Conservation (phyloP, 2,329 filamentous ascomycete species). For the Pseudocercospora eumusae region DNA sequence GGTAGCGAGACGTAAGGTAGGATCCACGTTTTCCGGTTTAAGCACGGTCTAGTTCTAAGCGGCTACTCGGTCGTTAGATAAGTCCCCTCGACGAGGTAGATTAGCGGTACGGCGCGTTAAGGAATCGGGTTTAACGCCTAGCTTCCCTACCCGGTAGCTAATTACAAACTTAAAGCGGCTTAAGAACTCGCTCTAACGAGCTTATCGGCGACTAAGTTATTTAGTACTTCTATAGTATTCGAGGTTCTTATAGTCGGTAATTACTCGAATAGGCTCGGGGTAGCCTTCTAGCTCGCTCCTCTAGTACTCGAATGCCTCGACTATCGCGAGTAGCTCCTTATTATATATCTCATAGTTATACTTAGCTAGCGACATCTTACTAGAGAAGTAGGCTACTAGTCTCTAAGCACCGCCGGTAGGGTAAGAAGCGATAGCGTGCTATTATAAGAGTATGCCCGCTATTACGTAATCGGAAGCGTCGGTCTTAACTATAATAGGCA, state of each 20-base stretch:
- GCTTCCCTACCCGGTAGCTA: background rate
- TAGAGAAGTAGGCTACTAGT: background rate
- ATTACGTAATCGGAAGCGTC: background rate
- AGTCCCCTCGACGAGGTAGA: no score
- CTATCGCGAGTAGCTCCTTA: background rate
- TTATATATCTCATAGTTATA: background rate
- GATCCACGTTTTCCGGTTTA: no score
- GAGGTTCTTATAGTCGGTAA: background rate
- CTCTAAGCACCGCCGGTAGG: background rate
- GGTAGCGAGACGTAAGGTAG: no score
- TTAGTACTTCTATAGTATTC: background rate
- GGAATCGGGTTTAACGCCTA: background rate
- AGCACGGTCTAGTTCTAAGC: no score
- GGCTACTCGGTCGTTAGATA: no score
- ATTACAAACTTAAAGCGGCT: background rate
- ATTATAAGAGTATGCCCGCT: background rate
- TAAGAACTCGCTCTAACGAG: background rate
- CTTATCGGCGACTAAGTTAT: background rate
- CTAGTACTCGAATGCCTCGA: background rate
- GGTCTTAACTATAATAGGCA: background rate
- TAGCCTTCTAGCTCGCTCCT: background rate
- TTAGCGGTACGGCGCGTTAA: no score
- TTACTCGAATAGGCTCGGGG: background rate
- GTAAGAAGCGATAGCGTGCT: background rate
- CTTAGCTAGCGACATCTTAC: background rate